Evolutionary conservation across 257 asterid species (phyloP).

Genomic region (Lavandula angustifolia): DNA sequence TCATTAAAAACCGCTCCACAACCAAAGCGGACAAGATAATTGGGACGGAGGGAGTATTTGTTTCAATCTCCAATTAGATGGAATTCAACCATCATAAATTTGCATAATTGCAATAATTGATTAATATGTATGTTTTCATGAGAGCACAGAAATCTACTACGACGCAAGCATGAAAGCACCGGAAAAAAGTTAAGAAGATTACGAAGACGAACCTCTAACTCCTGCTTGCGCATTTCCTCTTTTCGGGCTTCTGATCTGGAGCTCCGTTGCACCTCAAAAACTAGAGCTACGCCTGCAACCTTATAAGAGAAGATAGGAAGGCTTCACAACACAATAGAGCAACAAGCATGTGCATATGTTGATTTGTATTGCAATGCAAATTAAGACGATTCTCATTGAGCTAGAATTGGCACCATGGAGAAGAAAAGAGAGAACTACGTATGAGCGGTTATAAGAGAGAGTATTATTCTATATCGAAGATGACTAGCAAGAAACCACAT

Average conservation of each 20-base stretch:
- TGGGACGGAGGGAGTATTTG: no score
- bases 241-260: slow-evolving; percentile 86
- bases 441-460: no score
- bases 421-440: no score
- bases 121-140: background rate
- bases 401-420: no score
- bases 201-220: slow-evolving; percentile 55
- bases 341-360: background rate
- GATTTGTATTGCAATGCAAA: no score
- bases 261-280: slow-evolving; percentile 81
- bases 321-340: background rate
- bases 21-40: no score
- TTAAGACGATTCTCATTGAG: no score
- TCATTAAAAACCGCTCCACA: no score
- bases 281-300: slow-evolving; percentile 77
- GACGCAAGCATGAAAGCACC: background rate
- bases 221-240: slow-evolving; percentile 67
- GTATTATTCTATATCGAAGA: no score
- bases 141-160: background rate
- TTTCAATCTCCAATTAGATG: background rate
- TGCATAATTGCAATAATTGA: background rate
- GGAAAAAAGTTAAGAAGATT: background rate
- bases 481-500: no score
- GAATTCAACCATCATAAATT: slow-evolving; percentile 3
- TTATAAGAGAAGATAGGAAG: slow-evolving; percentile 29